Base-by-base conservation (phyloP, 495 filamentous ascomycete genomes). In the Sporormia fimetaria region DNA sequence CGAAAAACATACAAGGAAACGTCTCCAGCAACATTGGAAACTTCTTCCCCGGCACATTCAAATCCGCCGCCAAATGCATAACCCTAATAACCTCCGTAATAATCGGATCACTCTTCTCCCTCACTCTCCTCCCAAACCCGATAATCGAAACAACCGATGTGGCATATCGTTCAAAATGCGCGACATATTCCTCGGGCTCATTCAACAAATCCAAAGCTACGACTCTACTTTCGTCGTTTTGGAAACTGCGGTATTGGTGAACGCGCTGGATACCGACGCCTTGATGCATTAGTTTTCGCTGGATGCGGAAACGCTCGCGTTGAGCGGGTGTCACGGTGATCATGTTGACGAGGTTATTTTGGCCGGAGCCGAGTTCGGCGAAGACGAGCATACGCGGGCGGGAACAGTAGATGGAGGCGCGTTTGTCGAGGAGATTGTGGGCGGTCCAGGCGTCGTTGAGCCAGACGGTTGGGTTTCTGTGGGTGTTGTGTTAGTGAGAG, bases 1-100 rank as follows among this genome's bases (percentile, higher is more conserved):
- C 18, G 30, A 6, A 4, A 9, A 8, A 37, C 53, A 28, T 57
- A 62, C 57, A 58, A 4, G 72, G 71, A 27, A 75, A 77, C 0
- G 71, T 75, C 50, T 75, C 72, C 47, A 75, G 64, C 12, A 75
- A 44, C 73, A 77, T 77, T 3, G 73, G 74, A 38, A 76, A 75
- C 0, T 52, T 65, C 46, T 73, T 77, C 11, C 73, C 73, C 1
- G 74, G 74, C 15, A 62, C 61, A 47, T 62, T 62, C 29, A 64
- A 44, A 33, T 56, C 54, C 10, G 59, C 57, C 2, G 61, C 61
- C 6, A 29, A 27, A 16, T 62, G 61, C 61, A 64, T 64, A 10
- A 61, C 42, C 10, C 51, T 50, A 58, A 68, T 66, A 4, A 67
- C 63, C 33, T 67, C 65, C 0, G 63, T 66, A 38, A 68, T 65